These are phyloP conservation scores for Ceratocystiopsis sp. DNA, from an alignment of 2,329 filamentous ascomycete genomes.

Conservation along the genomic window DNA sequence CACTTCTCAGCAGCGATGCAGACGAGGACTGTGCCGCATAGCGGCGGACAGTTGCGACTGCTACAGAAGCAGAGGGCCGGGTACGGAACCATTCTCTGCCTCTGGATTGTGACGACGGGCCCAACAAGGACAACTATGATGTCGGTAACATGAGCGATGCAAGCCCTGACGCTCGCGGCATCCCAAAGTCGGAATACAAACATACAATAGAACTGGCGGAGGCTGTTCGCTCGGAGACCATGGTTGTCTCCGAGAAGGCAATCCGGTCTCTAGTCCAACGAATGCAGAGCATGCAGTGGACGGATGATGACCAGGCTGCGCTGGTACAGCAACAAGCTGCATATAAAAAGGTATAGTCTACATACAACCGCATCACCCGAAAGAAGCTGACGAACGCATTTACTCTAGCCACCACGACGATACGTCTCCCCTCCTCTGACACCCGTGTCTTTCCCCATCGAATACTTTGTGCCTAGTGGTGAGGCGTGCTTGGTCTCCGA, in stretches of 20 bases:
- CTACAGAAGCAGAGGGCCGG: neutral
- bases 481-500: conserved; percentile 5
- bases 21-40: conserved; percentile 6
- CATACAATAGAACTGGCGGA: neutral
- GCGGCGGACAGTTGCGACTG: neutral
- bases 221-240: neutral
- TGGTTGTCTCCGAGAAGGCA: conserved; percentile 2
- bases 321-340: neutral
- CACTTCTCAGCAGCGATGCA: conserved; percentile 2
- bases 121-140: no score
- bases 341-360: no score
- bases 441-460: neutral
- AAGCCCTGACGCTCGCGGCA: neutral
- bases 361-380: no score
- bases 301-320: neutral
- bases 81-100: neutral
- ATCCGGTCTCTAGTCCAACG: neutral
- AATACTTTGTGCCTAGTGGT: conserved; percentile 1
- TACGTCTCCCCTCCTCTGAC: conserved; percentile 5
- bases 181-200: no score
- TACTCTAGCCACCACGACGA: neutral
- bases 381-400: neutral
- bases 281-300: conserved; percentile 1
- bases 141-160: neutral
- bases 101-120: neutral